Conservation (phyloP, 306 rosid genomes). For the Aeschynomene evenia region DNA sequence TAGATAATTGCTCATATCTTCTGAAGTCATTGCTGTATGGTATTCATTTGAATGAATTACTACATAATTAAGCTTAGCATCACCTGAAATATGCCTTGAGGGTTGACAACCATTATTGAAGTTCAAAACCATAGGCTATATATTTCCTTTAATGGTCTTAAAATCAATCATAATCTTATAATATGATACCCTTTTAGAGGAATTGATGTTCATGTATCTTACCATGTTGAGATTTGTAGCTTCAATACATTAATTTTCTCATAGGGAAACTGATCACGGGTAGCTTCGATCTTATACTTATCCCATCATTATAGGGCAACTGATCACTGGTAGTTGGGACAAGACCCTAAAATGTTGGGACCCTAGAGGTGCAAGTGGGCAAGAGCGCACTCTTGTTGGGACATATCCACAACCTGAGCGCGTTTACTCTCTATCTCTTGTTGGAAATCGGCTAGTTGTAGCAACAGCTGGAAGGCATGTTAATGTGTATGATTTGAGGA, state of each 20-base stretch:
- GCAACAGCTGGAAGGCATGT: constrained; percentile 99
- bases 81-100: not conserved
- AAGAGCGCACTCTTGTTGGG: constrained; percentile 90
- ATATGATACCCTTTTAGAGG: not conserved
- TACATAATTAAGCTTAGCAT: not conserved
- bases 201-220: not conserved
- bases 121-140: not conserved
- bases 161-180: too few relatives aligned
- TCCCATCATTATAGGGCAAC: constrained; percentile 55
- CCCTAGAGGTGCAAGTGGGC: constrained; percentile 97
- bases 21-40: not conserved
- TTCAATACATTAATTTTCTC: not conserved
- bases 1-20: too few relatives aligned
- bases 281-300: not conserved
- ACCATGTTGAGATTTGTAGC: not conserved
- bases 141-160: too few relatives aligned
- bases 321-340: constrained; percentile 99
- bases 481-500: constrained; percentile 90
- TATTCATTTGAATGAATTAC: not conserved
- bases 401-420: constrained; percentile 95
- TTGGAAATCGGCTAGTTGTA: constrained; percentile 89
- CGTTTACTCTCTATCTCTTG: constrained; percentile 94
- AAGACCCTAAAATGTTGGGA: constrained; percentile 98
- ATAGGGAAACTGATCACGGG: too few relatives aligned
- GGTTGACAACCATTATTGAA: not conserved